phyloP scores from a whole-genome alignment of 208 protist species.

The Blastocrithidia nonstop region DNA sequence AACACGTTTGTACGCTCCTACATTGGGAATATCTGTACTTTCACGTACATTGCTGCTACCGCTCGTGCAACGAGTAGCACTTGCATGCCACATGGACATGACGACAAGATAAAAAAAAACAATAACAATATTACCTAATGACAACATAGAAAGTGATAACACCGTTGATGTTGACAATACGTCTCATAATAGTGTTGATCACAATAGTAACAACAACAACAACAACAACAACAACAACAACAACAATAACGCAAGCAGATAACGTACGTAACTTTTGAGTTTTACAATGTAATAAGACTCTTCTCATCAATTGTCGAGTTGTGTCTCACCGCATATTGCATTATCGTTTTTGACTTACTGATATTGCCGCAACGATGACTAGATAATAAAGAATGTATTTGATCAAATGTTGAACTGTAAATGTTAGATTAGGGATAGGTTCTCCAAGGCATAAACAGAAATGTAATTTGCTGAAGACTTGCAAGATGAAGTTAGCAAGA shows the following conservation, averaged over 20 bases:
- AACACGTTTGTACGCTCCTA: conserved; percentile 8
- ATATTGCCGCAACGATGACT: no score
- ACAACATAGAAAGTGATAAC: not conserved
- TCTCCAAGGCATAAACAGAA: no score
- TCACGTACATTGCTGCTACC: not conserved
- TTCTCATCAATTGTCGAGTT: no score
- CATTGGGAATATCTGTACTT: conserved; percentile 1
- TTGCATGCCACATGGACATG: not conserved
- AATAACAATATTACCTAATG: not conserved
- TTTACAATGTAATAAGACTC: no score
- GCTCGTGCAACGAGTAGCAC: not conserved
- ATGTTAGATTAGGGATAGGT: no score
- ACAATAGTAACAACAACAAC: conserved; percentile 4
- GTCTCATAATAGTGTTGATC: not conserved
- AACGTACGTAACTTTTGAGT: no score
- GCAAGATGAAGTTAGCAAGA: no score
- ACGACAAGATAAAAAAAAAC: not conserved
- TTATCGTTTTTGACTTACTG: no score
- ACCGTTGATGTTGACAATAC: not conserved
- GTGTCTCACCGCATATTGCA: no score
- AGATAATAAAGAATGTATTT: no score
- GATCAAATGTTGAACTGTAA: no score
- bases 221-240: conserved; percentile 1
- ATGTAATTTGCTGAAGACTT: no score
- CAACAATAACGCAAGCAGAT: conserved; percentile 2